Conservation (phyloP, 129 eudicot genomes). For the Kitagawia praeruptora region DNA sequence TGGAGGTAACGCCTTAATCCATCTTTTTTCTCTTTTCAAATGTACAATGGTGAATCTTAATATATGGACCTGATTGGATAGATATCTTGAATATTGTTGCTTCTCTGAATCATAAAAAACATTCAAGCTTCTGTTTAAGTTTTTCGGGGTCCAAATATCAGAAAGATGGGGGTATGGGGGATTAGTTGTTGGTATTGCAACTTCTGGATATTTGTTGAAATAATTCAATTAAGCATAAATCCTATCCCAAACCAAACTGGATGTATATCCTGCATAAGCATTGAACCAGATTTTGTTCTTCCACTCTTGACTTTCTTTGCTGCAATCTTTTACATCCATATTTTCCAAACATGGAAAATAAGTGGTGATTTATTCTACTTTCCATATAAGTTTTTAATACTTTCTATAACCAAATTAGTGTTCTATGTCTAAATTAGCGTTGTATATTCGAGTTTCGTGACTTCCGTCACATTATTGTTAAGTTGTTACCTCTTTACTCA, state of each 20-base stretch:
- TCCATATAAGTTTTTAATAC: neutral
- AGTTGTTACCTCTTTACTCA: neutral
- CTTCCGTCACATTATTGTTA: neutral
- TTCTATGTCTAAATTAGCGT: neutral
- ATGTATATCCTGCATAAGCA: neutral
- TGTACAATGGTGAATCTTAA: neutral
- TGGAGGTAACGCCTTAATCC: constrained; percentile 45
- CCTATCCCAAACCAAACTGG: neutral
- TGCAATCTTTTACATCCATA: neutral
- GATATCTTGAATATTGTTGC: neutral
- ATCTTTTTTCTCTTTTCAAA: neutral
- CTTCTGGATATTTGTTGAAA: neutral
- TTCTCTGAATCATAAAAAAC: neutral
- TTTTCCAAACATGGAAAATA: neutral
- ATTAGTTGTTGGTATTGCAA: neutral
- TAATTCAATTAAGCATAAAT: neutral
- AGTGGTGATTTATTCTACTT: neutral
- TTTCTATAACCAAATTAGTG: neutral
- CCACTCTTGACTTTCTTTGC: neutral
- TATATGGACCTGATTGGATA: neutral
- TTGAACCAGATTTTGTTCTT: neutral
- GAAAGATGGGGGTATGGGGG: neutral
- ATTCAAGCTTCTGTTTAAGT: no score
- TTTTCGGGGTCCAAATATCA: neutral
- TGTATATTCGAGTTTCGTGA: neutral